Conservation (phyloP, 352 stramenopile species). For the Stramenopiles sp. region DNA sequence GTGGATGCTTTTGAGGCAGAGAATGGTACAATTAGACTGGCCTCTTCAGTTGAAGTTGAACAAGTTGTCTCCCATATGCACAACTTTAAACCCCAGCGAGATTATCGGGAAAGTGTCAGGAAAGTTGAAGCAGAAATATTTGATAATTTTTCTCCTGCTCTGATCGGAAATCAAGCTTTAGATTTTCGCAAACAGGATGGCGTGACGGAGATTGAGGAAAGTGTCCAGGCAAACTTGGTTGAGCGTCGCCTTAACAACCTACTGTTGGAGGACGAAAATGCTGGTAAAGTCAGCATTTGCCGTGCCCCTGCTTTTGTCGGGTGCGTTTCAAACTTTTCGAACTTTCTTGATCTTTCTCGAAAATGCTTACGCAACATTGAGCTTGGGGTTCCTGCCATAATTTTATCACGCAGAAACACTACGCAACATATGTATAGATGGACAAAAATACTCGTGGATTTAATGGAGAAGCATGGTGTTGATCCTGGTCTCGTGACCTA, state of each 20-base stretch:
- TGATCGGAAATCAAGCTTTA: constrained; percentile 41
- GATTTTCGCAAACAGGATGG: constrained; percentile 49
- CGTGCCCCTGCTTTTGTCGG: constrained; percentile 35
- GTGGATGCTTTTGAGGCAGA: not conserved
- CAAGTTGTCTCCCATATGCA: constrained; percentile 22
- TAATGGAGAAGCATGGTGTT: constrained; percentile 28
- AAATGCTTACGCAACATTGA: constrained; percentile 39
- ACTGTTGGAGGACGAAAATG: constrained; percentile 32
- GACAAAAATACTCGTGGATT: constrained; percentile 27
- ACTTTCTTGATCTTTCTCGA: constrained; percentile 44
- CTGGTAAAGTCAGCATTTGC: constrained; percentile 24
- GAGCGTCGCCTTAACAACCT: constrained; percentile 37
- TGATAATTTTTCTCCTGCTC: constrained; percentile 27
- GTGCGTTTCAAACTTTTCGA: constrained; percentile 48
- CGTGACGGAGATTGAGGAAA: constrained; percentile 43
- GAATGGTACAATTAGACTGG: constrained; percentile 13
- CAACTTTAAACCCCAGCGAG: constrained; percentile 25
- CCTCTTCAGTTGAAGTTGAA: constrained; percentile 31
- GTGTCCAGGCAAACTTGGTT: constrained; percentile 35
- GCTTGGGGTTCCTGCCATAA: constrained; percentile 35
- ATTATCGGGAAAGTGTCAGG: constrained; percentile 29
- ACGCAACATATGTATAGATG: constrained; percentile 38
- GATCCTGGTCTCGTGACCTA: constrained; percentile 36
- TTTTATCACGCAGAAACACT: constrained; percentile 33
- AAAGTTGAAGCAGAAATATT: constrained; percentile 35